Conservation (phyloP, 768 basidiomycete species). For the Mycena maculata region DNA sequence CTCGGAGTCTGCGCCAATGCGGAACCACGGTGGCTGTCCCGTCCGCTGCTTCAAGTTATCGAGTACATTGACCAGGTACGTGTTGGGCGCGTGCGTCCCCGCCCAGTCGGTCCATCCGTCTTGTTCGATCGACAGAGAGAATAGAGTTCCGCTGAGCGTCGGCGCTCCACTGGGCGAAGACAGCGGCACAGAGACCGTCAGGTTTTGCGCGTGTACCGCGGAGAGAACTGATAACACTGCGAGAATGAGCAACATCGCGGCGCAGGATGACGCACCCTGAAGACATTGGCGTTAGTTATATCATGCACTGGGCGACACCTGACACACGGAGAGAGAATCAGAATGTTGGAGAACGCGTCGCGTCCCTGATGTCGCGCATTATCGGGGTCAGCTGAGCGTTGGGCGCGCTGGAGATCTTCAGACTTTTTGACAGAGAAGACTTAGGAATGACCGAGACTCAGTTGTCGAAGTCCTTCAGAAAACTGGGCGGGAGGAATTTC, state of each 20-base stretch:
- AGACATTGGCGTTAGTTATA: background rate
- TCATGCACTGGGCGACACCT: background rate
- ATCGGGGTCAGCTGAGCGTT: too few relatives aligned
- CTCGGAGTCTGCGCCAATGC: conserved; percentile 50
- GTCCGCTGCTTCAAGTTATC: conserved; percentile 53
- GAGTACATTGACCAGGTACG: conserved; percentile 55
- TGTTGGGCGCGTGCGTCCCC: conserved; percentile 50
- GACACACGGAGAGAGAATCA: background rate
- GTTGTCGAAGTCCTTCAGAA: too few relatives aligned
- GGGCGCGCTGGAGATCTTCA: too few relatives aligned
- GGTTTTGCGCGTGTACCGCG: background rate
- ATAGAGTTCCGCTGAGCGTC: conserved; percentile 46
- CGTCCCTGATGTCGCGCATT: too few relatives aligned
- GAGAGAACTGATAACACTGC: background rate
- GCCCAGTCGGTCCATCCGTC: conserved; percentile 62
- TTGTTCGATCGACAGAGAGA: conserved; percentile 58
- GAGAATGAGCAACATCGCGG: conserved; percentile 3
- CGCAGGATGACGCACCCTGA: background rate
- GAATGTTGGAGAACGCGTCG: background rate
- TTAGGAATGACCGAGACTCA: too few relatives aligned
- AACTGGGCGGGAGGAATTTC: too few relatives aligned
- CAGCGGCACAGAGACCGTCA: conserved; percentile 33
- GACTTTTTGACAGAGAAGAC: too few relatives aligned
- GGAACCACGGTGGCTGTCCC: conserved; percentile 51
- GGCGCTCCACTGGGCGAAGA: conserved; percentile 42